A percentile compares a stretch with the other conserved stretches of the same genome.
phyloP scores from a whole-genome alignment of 73 alveolate species.

The Durusdinium trenchii region DNA sequence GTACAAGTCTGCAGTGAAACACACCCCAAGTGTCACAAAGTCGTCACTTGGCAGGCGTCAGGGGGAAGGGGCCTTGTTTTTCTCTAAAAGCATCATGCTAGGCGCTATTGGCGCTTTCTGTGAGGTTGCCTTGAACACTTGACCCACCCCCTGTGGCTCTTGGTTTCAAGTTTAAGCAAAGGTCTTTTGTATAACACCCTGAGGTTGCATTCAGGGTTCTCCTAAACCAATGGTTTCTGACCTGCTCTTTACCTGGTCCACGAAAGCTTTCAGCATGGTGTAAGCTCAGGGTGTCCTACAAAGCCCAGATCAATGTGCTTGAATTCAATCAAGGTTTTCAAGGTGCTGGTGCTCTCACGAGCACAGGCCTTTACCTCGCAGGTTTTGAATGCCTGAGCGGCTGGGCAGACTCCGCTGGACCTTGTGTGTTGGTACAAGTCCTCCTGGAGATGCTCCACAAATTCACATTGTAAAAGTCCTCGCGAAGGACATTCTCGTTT shows the following conservation, averaged over 20 bases:
- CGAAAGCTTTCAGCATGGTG: too few species aligned
- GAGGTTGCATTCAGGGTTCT: neutral
- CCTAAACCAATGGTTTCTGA: neutral
- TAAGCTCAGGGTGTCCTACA: constrained; percentile 22
- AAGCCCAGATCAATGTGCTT: too few species aligned
- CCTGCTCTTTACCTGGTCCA: too few species aligned
- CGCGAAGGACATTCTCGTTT: too few species aligned
- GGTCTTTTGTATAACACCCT: constrained; percentile 14
- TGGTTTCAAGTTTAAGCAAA: constrained; percentile 47
- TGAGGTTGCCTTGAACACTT: neutral
- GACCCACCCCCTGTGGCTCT: neutral
- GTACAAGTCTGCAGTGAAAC: constrained; percentile 47
- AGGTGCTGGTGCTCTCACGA: constrained; percentile 46
- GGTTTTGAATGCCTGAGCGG: neutral
- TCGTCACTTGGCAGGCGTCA: neutral
- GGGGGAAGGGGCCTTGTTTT: neutral
- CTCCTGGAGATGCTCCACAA: too few species aligned
- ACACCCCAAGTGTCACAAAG: constrained; percentile 37
- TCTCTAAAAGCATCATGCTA: neutral
- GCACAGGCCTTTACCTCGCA: constrained; percentile 44
- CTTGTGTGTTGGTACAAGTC: constrained; percentile 57
- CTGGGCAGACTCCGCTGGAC: neutral
- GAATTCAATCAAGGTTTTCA: neutral
- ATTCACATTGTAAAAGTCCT: too few species aligned
- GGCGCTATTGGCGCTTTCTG: neutral